phyloP scores from a whole-genome alignment of 148 eudicot genomes.

The Chenopodium suecicum region DNA sequence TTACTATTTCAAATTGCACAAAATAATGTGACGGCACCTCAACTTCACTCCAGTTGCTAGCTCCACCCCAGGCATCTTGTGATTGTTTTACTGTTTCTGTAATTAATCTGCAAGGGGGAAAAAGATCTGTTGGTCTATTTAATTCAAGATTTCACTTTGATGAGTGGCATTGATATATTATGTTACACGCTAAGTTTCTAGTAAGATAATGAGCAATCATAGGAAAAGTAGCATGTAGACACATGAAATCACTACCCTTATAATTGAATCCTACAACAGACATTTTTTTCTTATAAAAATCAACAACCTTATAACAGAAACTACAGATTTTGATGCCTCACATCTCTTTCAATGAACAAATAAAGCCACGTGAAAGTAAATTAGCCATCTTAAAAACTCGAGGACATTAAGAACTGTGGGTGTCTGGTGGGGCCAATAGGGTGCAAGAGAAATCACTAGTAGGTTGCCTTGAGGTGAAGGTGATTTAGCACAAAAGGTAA shows the following conservation, averaged over 20 bases:
- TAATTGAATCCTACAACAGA: background rate
- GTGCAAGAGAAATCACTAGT: too few relatives aligned
- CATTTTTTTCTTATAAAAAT: background rate
- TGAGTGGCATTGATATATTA: background rate
- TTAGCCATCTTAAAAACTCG: too few relatives aligned
- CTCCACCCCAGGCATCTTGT: slow-evolving; percentile 65
- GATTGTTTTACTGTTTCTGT: slow-evolving; percentile 71
- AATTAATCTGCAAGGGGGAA: slow-evolving; percentile 50
- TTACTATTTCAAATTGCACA: background rate
- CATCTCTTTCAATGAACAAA: background rate
- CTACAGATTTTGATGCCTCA: background rate
- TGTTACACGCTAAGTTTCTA: background rate
- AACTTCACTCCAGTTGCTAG: slow-evolving; percentile 71
- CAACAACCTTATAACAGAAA: background rate
- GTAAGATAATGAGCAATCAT: background rate
- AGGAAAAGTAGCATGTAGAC: background rate
- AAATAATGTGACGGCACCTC: slow-evolving; percentile 48
- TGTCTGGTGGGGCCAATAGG: too few relatives aligned
- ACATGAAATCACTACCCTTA: background rate
- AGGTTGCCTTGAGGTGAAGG: too few relatives aligned
- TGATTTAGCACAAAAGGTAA: background rate
- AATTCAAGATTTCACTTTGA: slow-evolving; percentile 2
- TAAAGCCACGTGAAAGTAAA: too few relatives aligned
- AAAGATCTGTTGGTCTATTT: background rate
- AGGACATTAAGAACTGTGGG: too few relatives aligned